Evolutionary conservation across 495 filamentous ascomycete species (phyloP).

Genomic region (Parathielavia hyrcaniae): DNA sequence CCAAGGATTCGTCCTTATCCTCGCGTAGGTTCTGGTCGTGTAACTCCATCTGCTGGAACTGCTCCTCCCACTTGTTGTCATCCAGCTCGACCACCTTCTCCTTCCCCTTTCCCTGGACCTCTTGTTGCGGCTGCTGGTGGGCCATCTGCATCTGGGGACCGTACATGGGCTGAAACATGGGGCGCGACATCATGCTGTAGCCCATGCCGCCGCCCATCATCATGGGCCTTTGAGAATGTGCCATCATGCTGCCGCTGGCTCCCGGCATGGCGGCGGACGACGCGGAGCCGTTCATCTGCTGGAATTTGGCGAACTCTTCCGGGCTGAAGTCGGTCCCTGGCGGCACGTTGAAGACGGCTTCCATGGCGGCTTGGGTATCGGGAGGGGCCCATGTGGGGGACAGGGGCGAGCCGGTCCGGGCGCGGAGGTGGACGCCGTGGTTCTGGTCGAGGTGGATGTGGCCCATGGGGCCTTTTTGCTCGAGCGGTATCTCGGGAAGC

Average conservation of each 20-base stretch:
- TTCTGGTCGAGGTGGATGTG: slow-evolving; percentile 37
- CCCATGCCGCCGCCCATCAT: slow-evolving; percentile 43
- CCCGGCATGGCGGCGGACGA: slow-evolving; percentile 41
- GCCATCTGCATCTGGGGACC: slow-evolving; percentile 45
- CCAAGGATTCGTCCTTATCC: slow-evolving; percentile 58
- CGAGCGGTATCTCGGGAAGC: slow-evolving; percentile 42
- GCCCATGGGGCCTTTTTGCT: slow-evolving; percentile 34
- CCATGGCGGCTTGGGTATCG: slow-evolving; percentile 65
- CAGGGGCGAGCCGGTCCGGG: slow-evolving; percentile 35
- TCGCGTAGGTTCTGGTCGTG: slow-evolving; percentile 50
- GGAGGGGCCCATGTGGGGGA: slow-evolving; percentile 47
- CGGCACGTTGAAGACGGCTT: slow-evolving; percentile 63
- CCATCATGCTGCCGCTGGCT: slow-evolving; percentile 29
- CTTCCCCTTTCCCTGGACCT: slow-evolving; percentile 71
- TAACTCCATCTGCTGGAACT: slow-evolving; percentile 84
- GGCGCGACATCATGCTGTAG: slow-evolving; percentile 40
- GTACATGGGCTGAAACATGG: slow-evolving; percentile 49
- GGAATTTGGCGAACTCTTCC: slow-evolving; percentile 80
- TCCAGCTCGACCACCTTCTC: slow-evolving; percentile 87
- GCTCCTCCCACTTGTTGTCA: slow-evolving; percentile 89
- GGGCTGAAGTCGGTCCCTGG: slow-evolving; percentile 63
- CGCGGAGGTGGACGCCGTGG: slow-evolving; percentile 27
- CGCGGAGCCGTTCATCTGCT: slow-evolving; percentile 55
- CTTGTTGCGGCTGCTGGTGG: slow-evolving; percentile 28
- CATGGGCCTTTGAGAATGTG: slow-evolving; percentile 51